Conservation (phyloP, 1,139 yeast genomes). For the Eremothecium sinecaudum region DNA sequence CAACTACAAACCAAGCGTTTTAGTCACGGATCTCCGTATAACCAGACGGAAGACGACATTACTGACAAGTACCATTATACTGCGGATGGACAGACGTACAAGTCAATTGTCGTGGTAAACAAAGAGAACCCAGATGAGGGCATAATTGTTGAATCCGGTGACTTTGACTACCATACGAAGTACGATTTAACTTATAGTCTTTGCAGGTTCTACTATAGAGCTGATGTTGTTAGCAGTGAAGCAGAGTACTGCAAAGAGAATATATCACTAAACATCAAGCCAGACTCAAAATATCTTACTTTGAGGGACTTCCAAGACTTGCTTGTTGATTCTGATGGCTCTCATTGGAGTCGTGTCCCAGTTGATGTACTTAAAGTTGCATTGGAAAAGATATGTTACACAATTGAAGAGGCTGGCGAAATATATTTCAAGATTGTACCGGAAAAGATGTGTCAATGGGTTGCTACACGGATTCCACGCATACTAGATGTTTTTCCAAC, state of each 20-base stretch:
- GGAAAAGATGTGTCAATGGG: constrained; percentile 31
- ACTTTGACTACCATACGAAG: constrained; percentile 36
- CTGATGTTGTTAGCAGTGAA: constrained; percentile 24
- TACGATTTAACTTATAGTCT: constrained; percentile 37
- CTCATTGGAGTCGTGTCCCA: constrained; percentile 21
- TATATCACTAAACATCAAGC: background rate
- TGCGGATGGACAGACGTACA: constrained; percentile 26
- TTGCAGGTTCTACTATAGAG: constrained; percentile 33
- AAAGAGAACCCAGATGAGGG: constrained; percentile 24
- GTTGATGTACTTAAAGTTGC: constrained; percentile 18
- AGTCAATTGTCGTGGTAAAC: constrained; percentile 32
- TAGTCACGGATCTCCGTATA: constrained; percentile 25
- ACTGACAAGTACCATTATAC: constrained; percentile 28
- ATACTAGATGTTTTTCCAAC: constrained; percentile 32
- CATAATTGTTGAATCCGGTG: constrained; percentile 28
- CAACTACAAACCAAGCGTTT: constrained; percentile 28
- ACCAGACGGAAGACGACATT: constrained; percentile 18
- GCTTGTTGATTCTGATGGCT: constrained; percentile 19
- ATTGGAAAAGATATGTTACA: constrained; percentile 37
- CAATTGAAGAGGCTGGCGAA: constrained; percentile 41
- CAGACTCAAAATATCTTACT: constrained; percentile 19
- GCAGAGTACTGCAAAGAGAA: constrained; percentile 22
- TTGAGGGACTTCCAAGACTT: constrained; percentile 32
- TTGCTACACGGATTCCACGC: constrained; percentile 32
- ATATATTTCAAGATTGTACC: constrained; percentile 39